Conservation (phyloP, 306 rosid genomes). For the cucumber (Cucumis sativus) region DNA sequence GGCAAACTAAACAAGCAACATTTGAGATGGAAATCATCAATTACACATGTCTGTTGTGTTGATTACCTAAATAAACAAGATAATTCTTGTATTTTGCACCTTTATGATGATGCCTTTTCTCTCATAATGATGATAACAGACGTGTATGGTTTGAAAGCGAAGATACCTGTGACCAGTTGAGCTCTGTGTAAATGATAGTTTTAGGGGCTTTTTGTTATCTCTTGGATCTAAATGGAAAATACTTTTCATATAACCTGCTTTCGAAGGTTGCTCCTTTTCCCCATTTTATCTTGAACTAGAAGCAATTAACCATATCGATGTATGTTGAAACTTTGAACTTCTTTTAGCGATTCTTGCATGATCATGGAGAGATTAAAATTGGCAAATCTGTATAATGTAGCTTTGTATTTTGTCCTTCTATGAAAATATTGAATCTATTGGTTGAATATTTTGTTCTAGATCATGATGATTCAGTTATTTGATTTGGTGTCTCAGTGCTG, state of each 20-base stretch:
- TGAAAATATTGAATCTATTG: not conserved
- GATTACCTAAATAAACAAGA: not conserved
- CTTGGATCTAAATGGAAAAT: not conserved
- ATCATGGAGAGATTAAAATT: not conserved
- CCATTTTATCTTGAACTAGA: not conserved
- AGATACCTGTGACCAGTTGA: not conserved
- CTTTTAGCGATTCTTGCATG: not conserved
- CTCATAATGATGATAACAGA: not conserved
- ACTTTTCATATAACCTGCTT: not conserved
- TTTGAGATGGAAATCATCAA: not conserved
- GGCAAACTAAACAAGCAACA: not conserved
- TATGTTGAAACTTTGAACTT: not conserved
- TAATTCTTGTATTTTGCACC: not conserved
- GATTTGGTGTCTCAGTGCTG: slow-evolving; percentile 52
- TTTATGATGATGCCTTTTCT: not conserved
- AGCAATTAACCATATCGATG: not conserved
- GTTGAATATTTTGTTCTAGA: not conserved
- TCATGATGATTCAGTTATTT: slow-evolving; percentile 3
- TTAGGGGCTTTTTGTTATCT: not conserved
- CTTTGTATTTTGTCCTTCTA: not conserved
- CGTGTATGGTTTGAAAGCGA: not conserved
- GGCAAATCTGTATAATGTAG: not conserved
- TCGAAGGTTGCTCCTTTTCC: not conserved
- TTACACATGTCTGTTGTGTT: not conserved
- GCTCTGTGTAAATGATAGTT: not conserved